A percentile compares a stretch with the other conserved stretches of the same genome.
phyloP scores from a whole-genome alignment of 371 early-diverging fungal genomes.

The Parasitella parasitica region DNA sequence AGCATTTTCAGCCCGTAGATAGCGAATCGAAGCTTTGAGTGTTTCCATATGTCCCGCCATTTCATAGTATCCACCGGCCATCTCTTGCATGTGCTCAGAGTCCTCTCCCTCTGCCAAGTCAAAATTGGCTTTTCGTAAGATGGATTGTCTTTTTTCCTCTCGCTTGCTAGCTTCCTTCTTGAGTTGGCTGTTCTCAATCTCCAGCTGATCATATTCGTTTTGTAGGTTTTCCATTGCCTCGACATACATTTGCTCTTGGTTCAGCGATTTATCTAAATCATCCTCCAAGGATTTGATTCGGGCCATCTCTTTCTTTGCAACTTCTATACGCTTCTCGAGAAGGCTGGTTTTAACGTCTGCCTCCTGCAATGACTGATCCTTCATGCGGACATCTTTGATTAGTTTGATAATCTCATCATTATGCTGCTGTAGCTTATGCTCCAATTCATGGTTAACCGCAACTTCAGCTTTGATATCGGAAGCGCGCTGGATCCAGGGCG shows the following conservation, averaged over 20 bases:
- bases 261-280: slow-evolving; percentile 54
- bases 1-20: slow-evolving; percentile 80
- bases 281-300: slow-evolving; percentile 65
- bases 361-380: slow-evolving; percentile 79
- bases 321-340: slow-evolving; percentile 75
- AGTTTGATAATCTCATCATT: slow-evolving; percentile 77
- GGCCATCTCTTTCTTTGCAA: slow-evolving; percentile 68
- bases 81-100: slow-evolving; percentile 16
- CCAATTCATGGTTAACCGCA: slow-evolving; percentile 73
- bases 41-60: slow-evolving; percentile 51
- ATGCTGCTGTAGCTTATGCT: slow-evolving; percentile 73
- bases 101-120: slow-evolving; percentile 15
- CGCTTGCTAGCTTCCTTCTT: slow-evolving; percentile 48
- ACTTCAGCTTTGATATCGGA: slow-evolving; percentile 76
- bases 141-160: slow-evolving; percentile 43
- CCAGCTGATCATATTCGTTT: slow-evolving; percentile 68
- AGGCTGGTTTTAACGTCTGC: slow-evolving; percentile 72
- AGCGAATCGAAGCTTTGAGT: slow-evolving; percentile 73
- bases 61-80: slow-evolving; percentile 27
- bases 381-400: slow-evolving; percentile 63
- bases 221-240: slow-evolving; percentile 76
- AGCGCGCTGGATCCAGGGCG: slow-evolving; percentile 85
- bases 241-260: slow-evolving; percentile 67
- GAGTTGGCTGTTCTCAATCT: slow-evolving; percentile 64
- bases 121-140: slow-evolving; percentile 28